phyloP scores from a whole-genome alignment of 179 eudicot species.

The Corrigiola litoralis region DNA sequence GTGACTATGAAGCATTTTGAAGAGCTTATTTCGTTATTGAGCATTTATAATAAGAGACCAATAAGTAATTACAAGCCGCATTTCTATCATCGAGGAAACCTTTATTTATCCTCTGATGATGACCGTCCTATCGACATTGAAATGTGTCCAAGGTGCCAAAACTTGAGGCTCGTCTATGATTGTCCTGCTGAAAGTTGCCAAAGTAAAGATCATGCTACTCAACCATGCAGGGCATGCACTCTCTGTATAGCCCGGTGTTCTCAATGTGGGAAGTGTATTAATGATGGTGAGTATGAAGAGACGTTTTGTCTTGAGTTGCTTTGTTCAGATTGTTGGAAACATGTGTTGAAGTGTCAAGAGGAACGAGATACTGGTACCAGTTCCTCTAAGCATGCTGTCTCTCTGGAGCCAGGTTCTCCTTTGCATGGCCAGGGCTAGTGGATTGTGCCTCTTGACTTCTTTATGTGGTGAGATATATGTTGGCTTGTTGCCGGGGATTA shows the following conservation, averaged over 20 bases:
- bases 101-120: constrained; percentile 50
- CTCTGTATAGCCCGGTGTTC: constrained; percentile 69
- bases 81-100: constrained; percentile 40
- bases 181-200: constrained; percentile 68
- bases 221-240: constrained; percentile 68
- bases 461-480: not conserved
- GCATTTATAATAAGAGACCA: constrained; percentile 18
- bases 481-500: not conserved
- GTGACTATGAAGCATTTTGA: constrained; percentile 53
- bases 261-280: constrained; percentile 73
- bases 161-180: constrained; percentile 65
- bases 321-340: constrained; percentile 56
- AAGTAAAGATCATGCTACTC: constrained; percentile 30
- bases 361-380: constrained; percentile 23
- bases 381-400: not conserved
- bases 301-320: constrained; percentile 57
- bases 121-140: constrained; percentile 76
- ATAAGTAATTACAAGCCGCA: constrained; percentile 38
- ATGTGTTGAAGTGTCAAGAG: constrained; percentile 20
- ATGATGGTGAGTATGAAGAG: constrained; percentile 57
- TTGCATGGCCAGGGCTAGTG: constrained; percentile 33
- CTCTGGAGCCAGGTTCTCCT: constrained; percentile 10
- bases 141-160: constrained; percentile 71
- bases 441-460: not conserved
- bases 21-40: constrained; percentile 55